These are phyloP conservation scores for Phytophthora tubulina DNA, from an alignment of 352 stramenopile species.

Conservation along the genomic window DNA sequence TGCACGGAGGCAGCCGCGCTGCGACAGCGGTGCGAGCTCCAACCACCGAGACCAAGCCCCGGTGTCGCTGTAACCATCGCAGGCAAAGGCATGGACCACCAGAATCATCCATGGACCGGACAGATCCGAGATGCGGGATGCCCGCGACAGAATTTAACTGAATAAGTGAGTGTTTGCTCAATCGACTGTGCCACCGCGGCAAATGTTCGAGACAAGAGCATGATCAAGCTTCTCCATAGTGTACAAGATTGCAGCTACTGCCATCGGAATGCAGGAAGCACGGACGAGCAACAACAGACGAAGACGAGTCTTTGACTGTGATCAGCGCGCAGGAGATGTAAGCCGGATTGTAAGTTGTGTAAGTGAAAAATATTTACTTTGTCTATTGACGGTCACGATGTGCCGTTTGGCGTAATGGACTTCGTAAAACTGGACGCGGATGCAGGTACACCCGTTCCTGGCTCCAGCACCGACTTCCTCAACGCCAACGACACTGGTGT, in stretches of 20 bases:
- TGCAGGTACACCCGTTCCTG: neutral
- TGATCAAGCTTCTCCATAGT: neutral
- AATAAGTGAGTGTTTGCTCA: constrained; percentile 14
- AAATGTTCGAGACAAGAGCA: constrained; percentile 1
- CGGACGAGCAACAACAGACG: neutral
- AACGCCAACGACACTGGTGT: constrained; percentile 28
- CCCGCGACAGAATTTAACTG: constrained; percentile 10
- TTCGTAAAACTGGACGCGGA: constrained; percentile 24
- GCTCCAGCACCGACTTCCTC: constrained; percentile 40
- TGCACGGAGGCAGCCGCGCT: constrained; percentile 25
- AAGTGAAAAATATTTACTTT: constrained; percentile 25
- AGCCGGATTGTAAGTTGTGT: constrained; percentile 6
- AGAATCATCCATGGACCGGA: constrained; percentile 31
- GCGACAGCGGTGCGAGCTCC: constrained; percentile 13
- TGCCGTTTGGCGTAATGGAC: constrained; percentile 9
- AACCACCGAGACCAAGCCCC: constrained; percentile 5
- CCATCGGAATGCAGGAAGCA: neutral
- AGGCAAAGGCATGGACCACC: constrained; percentile 33
- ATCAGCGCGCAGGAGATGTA: neutral
- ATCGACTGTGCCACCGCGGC: neutral
- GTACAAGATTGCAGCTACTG: neutral
- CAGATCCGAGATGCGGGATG: neutral
- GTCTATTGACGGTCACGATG: constrained; percentile 8
- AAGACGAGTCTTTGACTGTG: neutral
- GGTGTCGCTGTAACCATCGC: neutral